phyloP scores from a whole-genome alignment of 2,329 filamentous ascomycete species.

The Huntiella moniliformis region DNA sequence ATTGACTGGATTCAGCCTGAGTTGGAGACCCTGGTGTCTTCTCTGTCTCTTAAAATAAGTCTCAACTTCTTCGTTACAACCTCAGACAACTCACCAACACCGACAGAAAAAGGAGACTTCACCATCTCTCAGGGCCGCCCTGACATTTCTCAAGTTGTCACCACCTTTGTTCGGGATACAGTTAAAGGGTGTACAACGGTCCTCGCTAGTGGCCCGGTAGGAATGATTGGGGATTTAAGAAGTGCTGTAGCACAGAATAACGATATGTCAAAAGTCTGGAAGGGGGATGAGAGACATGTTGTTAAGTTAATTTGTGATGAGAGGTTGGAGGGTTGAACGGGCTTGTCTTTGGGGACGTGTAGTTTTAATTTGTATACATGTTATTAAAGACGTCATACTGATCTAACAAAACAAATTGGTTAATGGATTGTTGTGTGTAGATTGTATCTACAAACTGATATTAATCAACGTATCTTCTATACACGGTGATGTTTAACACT shows the following conservation, averaged over 20 bases:
- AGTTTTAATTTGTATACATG: too few relatives aligned
- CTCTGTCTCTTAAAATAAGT: slow-evolving; percentile 23
- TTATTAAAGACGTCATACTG: too few relatives aligned
- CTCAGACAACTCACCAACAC: slow-evolving; percentile 26
- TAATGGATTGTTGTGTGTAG: too few relatives aligned
- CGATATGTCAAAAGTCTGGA: slow-evolving; percentile 34
- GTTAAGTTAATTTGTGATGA: slow-evolving; percentile 41
- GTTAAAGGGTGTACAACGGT: slow-evolving; percentile 32
- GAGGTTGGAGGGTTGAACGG: slow-evolving; percentile 36
- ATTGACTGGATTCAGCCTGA: slow-evolving; percentile 41
- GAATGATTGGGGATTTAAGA: slow-evolving; percentile 40
- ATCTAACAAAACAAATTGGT: too few relatives aligned
- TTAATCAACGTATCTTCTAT: too few relatives aligned
- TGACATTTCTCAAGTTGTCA: slow-evolving; percentile 27
- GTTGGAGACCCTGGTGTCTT: slow-evolving; percentile 28
- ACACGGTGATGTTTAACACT: too few relatives aligned
- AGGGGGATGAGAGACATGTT: slow-evolving; percentile 34
- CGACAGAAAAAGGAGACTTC: slow-evolving; percentile 11
- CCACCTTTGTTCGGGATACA: slow-evolving; percentile 28
- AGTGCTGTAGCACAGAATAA: slow-evolving; percentile 34
- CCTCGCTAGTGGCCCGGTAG: slow-evolving; percentile 39
- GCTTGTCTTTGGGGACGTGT: too few relatives aligned
- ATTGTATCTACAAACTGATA: too few relatives aligned
- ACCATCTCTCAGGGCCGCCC: slow-evolving; percentile 20
- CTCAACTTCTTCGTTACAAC: slow-evolving; percentile 45